These are phyloP conservation scores for Xylaria scruposa DNA, from an alignment of 495 filamentous ascomycete genomes.

Conservation along the genomic window DNA sequence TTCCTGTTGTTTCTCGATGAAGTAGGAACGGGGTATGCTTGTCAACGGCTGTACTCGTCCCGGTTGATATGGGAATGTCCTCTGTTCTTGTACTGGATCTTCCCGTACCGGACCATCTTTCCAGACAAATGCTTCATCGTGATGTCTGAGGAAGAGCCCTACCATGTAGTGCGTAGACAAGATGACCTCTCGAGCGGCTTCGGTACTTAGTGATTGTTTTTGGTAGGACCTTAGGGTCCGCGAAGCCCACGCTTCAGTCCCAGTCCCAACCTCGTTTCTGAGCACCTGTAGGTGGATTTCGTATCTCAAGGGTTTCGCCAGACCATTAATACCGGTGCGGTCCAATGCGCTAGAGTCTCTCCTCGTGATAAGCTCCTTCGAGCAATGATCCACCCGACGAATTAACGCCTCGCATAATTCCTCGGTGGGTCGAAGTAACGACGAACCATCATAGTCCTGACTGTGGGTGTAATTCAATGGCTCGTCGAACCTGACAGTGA, in stretches of 20 bases:
- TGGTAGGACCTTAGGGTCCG: slow-evolving; percentile 54
- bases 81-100: slow-evolving; percentile 34
- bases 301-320: slow-evolving; percentile 51
- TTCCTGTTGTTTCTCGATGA: slow-evolving; percentile 48
- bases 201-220: slow-evolving; percentile 49
- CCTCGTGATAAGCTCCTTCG: slow-evolving; percentile 54
- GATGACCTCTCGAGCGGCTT: slow-evolving; percentile 49
- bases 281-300: slow-evolving; percentile 52
- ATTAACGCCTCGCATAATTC: slow-evolving; percentile 50
- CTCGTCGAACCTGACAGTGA: slow-evolving; percentile 53
- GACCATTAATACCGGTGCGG: slow-evolving; percentile 41
- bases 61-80: slow-evolving; percentile 40
- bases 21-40: slow-evolving; percentile 49
- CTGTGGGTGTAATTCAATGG: slow-evolving; percentile 49
- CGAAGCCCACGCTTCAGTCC: slow-evolving; percentile 52
- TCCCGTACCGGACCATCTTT: slow-evolving; percentile 48
- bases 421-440: slow-evolving; percentile 46
- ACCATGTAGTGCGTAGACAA: slow-evolving; percentile 52
- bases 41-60: slow-evolving; percentile 44
- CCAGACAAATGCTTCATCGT: slow-evolving; percentile 53
- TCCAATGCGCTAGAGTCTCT: slow-evolving; percentile 55
- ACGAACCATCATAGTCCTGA: slow-evolving; percentile 50
- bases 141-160: slow-evolving; percentile 52
- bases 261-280: slow-evolving; percentile 45
- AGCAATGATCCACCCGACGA: slow-evolving; percentile 55